These are phyloP conservation scores for Pluteus cervinus DNA, from an alignment of 768 basidiomycete species.

Conservation along the genomic window DNA sequence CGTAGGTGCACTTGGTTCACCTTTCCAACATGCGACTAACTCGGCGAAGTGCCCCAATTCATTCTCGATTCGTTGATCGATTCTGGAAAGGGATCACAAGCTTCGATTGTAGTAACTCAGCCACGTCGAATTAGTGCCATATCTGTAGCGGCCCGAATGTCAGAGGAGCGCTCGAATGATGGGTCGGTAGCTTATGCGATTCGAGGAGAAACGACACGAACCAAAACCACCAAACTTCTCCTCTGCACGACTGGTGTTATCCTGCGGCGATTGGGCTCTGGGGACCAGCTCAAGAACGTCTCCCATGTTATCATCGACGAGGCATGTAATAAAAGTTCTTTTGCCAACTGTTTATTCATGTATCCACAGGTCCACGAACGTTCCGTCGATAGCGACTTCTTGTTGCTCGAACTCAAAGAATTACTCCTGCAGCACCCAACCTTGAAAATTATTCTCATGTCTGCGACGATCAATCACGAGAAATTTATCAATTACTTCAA, in stretches of 20 bases:
- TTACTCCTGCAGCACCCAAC: conserved; percentile 55
- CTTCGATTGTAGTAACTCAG: conserved; percentile 82
- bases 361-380: conserved; percentile 76
- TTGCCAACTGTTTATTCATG: background rate
- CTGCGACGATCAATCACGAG: conserved; percentile 90
- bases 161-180: conserved; percentile 70
- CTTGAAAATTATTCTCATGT: conserved; percentile 87
- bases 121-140: conserved; percentile 87
- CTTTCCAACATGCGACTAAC: background rate
- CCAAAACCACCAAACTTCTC: conserved; percentile 62
- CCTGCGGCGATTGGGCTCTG: conserved; percentile 67
- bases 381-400: conserved; percentile 85
- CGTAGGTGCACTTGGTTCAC: conserved; percentile 29
- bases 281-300: conserved; percentile 63
- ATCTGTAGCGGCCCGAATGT: conserved; percentile 83
- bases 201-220: conserved; percentile 74
- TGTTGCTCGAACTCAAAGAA: conserved; percentile 79
- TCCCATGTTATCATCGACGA: conserved; percentile 91
- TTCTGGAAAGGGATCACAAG: conserved; percentile 50
- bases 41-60: conserved; percentile 71
- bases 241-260: conserved; percentile 97
- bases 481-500: conserved; percentile 80
- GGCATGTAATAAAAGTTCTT: conserved; percentile 32
- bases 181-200: conserved; percentile 86
- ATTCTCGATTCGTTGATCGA: conserved; percentile 79